phyloP scores from a whole-genome alignment of 169 alveolate species.

The Plasmodium vivax region DNA sequence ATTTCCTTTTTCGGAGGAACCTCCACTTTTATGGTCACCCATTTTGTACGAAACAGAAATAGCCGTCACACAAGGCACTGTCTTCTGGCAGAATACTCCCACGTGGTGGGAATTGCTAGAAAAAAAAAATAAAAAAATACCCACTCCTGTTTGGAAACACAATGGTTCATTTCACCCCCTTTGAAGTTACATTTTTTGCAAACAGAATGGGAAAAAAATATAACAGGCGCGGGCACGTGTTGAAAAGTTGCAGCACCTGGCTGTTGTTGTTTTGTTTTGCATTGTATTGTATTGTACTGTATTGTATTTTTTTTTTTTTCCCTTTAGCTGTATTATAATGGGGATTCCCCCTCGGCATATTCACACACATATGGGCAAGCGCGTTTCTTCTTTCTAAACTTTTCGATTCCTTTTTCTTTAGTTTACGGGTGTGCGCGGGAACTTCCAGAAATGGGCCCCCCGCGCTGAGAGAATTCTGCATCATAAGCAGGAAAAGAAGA shows the following conservation, averaged over 20 bases:
- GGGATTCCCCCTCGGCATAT: not conserved
- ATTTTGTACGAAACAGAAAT: conserved; percentile 9
- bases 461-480: conserved; percentile 21
- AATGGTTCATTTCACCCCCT: not conserved
- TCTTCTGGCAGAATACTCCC: conserved; percentile 24
- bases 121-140: not conserved
- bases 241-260: not conserved
- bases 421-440: conserved; percentile 16
- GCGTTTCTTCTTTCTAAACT: not conserved
- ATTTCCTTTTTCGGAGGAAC: not conserved
- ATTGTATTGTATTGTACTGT: too few species aligned
- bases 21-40: conserved; percentile 13
- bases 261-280: not conserved
- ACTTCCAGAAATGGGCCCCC: conserved; percentile 2
- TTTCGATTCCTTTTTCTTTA: not conserved
- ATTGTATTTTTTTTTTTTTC: not conserved
- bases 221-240: not conserved
- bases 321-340: not conserved
- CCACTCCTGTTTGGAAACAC: not conserved
- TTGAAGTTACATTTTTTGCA: not conserved
- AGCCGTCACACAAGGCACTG: not conserved
- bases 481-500: not conserved
- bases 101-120: not conserved
- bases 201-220: not conserved
- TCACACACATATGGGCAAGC: not conserved